Percentiles rank a stretch among this genome's conserved stretches.
Conservation (phyloP, 345 rosid species). For the Murraya paniculata region DNA sequence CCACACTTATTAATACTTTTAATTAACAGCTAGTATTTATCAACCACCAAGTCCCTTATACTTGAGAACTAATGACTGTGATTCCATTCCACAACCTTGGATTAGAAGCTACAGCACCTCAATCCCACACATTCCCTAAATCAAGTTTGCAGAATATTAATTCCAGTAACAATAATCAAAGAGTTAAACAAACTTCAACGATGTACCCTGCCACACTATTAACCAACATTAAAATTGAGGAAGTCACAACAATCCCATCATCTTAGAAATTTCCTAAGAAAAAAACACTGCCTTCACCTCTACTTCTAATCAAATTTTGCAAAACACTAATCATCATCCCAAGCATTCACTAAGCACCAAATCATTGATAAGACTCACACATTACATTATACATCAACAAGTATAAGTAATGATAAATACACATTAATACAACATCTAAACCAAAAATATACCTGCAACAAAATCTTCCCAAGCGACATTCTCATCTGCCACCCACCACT, state of each 20-base stretch:
- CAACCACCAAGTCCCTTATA: not conserved
- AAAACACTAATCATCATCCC: not conserved
- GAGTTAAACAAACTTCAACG: not conserved
- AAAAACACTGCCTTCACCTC: not conserved
- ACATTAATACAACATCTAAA: not conserved
- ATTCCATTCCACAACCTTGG: not conserved
- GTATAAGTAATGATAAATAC: not conserved
- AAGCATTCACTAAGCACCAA: not conserved
- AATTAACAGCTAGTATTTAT: too few species aligned
- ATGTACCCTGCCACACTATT: not conserved
- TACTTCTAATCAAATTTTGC: not conserved
- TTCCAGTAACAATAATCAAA: not conserved
- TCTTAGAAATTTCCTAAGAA: not conserved
- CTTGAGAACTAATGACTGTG: too few species aligned
- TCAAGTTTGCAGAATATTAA: not conserved
- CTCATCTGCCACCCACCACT: conserved; percentile 99
- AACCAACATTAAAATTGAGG: not conserved
- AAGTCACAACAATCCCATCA: not conserved
- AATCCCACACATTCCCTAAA: not conserved
- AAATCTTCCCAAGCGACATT: conserved; percentile 95
- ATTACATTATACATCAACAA: not conserved
- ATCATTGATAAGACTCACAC: not conserved
- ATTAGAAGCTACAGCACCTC: not conserved
- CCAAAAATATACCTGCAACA: conserved; percentile 66
- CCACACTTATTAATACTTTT: not conserved